phyloP scores from a whole-genome alignment of 805 yeast genomes.

The Cyberlindnera xylosilytica region DNA sequence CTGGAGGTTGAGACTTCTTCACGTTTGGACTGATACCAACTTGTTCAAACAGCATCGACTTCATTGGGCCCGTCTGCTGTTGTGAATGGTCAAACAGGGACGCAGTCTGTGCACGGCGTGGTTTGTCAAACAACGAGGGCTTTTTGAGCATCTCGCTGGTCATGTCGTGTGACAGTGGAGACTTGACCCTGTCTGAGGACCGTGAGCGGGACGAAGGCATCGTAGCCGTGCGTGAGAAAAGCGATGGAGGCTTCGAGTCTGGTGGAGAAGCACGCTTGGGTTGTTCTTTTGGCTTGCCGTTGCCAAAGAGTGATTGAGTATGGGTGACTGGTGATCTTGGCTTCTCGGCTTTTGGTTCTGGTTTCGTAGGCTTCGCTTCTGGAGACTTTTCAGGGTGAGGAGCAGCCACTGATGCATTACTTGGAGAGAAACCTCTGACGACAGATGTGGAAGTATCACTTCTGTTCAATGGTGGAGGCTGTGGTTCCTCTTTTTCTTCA shows the following conservation, averaged over 20 bases:
- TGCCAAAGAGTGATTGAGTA: constrained; percentile 13
- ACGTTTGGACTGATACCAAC: constrained; percentile 27
- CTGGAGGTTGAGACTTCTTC: constrained; percentile 5
- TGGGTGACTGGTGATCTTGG: background rate
- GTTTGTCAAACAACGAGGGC: constrained; percentile 9
- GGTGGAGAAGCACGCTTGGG: no score
- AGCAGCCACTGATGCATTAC: constrained; percentile 4
- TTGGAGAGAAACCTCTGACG: constrained; percentile 28
- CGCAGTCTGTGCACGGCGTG: constrained; percentile 4
- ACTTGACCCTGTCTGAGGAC: constrained; percentile 19
- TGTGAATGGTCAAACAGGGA: constrained; percentile 9
- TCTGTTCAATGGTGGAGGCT: constrained; percentile 19
- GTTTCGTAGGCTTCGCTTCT: background rate
- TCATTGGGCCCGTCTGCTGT: no score
- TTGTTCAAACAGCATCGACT: constrained; percentile 21
- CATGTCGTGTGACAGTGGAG: constrained; percentile 26
- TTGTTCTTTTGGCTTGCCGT: background rate
- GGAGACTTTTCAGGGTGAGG: background rate
- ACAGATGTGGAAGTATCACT: constrained; percentile 28
- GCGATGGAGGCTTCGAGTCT: no score
- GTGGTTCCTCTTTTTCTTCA: background rate
- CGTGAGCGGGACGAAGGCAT: constrained; percentile 6
- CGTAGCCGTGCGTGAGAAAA: no score
- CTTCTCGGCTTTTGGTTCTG: background rate
- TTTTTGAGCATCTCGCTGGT: constrained; percentile 12